These are phyloP conservation scores for Eutrema japonicum DNA, from an alignment of 345 rosid species.

Conservation along the genomic window DNA sequence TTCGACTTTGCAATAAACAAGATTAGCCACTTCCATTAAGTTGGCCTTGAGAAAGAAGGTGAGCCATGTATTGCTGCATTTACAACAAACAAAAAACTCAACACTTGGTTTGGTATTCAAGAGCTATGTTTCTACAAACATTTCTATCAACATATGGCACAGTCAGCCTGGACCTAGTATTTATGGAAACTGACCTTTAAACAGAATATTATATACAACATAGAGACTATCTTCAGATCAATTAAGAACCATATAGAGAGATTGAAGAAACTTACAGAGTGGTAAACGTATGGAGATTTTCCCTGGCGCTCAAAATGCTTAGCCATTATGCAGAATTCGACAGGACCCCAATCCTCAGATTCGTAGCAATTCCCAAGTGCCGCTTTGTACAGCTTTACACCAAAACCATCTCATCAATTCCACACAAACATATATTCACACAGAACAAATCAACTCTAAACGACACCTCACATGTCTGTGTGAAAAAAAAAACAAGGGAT, in stretches of 20 bases:
- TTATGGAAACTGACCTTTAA: neutral
- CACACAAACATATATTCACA: constrained; percentile 1
- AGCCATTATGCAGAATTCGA: constrained; percentile 78
- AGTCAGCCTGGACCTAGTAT: neutral
- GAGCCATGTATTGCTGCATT: constrained; percentile 90
- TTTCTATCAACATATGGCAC: constrained; percentile 13
- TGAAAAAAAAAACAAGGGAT: constrained; percentile 1
- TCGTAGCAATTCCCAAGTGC: constrained; percentile 92
- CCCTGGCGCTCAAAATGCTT: constrained; percentile 96
- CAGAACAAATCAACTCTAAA: neutral
- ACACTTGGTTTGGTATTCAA: neutral
- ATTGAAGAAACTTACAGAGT: constrained; percentile 58
- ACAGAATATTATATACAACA: neutral
- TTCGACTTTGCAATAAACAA: neutral
- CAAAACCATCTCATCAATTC: constrained; percentile 26
- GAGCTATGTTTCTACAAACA: neutral
- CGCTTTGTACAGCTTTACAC: constrained; percentile 72
- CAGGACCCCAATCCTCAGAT: constrained; percentile 83
- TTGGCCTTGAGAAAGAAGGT: constrained; percentile 85
- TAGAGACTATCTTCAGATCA: neutral
- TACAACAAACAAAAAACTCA: constrained; percentile 16
- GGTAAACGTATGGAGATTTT: constrained; percentile 88
- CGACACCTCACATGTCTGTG: neutral
- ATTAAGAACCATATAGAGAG: neutral
- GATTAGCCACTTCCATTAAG: constrained; percentile 70